Base-by-base conservation (phyloP, 345 rosid species). In the Corchorus capsularis region DNA sequence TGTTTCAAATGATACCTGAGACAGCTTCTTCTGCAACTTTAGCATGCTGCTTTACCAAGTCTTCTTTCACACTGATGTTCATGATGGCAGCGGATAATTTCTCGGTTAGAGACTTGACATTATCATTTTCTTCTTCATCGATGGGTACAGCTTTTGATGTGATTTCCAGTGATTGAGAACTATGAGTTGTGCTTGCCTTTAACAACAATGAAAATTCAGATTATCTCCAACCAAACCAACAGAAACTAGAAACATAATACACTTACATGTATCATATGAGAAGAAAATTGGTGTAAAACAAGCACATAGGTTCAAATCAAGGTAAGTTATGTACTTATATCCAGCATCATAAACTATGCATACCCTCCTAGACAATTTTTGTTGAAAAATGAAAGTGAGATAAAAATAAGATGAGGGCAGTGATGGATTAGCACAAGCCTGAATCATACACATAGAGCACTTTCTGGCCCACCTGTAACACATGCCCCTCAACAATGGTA, bases 1-100 rank as follows among this genome's bases (percentile, higher is more conserved):
- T 27, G 27, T 27, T 27, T 27, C 27, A 27, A 27, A 27, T 54
- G 19, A 73, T 79, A 93, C 99, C 99, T 69, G 95, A 78, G 56
- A 96, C 93, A 71, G 99, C 99, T 87, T 96, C 99, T 80, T 96
- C 99, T 56, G 99, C 97, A 72, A 96, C 99, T 84, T 87, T 93
- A 54, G 94, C 83, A 78, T 96, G 99, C 80, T 96, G 97, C 80
- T 89, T 92, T 0, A 92, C 94, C 82, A 92, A 82, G 67, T 93
- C 94, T 69, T 96, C 98, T 84, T 93, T 91, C 78, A 92, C 86
- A 78, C 86, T 89, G 50, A 92, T 84, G 71, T 90, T 88, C 20
- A 86, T 80, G 73, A 91, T 96, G 67, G 98, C 99, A 73, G 92
- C 87, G 17, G 99, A 92, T 73, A 93, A 86, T 85, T 85, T 89